Evolutionary conservation across 2,329 filamentous ascomycete species (phyloP).

Genomic region (Penicillium glabrum): DNA sequence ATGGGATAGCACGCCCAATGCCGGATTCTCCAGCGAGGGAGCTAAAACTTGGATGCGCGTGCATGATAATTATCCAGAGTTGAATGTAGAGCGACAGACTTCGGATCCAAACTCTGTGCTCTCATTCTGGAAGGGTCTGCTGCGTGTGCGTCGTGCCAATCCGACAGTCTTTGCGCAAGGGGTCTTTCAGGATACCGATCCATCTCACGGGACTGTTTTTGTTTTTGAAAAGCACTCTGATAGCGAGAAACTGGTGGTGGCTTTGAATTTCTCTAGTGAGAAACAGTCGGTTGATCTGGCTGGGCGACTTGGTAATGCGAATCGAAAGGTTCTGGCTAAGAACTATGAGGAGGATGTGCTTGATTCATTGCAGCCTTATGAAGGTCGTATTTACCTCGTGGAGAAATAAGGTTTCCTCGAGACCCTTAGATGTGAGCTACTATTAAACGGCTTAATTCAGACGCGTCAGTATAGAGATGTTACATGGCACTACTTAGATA

Average conservation of each 20-base stretch:
- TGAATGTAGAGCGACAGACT: conserved; percentile 53
- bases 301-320: neutral
- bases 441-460: neutral
- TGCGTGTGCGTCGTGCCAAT: conserved; percentile 57
- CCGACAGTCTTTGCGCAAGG: conserved; percentile 63
- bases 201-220: conserved; percentile 48
- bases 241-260: conserved; percentile 35
- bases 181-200: conserved; percentile 54
- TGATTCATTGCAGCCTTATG: conserved; percentile 7
- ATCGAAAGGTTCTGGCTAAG: conserved; percentile 1
- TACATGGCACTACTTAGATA: neutral
- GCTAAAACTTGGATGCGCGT: conserved; percentile 62
- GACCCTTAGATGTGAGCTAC: neutral
- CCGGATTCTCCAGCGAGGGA: conserved; percentile 59
- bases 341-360: conserved; percentile 9
- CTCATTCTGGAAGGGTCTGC: conserved; percentile 59
- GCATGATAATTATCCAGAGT: conserved; percentile 48
- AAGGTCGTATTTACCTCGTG: conserved; percentile 10
- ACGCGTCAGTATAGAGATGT: neutral
- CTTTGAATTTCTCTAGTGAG: conserved; percentile 50
- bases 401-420: neutral
- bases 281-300: conserved; percentile 30
- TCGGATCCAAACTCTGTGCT: conserved; percentile 49
- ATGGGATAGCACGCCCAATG: conserved; percentile 58
- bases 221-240: conserved; percentile 45